phyloP scores from a whole-genome alignment of 2,329 filamentous ascomycete genomes.

The Dothistroma septosporum region DNA sequence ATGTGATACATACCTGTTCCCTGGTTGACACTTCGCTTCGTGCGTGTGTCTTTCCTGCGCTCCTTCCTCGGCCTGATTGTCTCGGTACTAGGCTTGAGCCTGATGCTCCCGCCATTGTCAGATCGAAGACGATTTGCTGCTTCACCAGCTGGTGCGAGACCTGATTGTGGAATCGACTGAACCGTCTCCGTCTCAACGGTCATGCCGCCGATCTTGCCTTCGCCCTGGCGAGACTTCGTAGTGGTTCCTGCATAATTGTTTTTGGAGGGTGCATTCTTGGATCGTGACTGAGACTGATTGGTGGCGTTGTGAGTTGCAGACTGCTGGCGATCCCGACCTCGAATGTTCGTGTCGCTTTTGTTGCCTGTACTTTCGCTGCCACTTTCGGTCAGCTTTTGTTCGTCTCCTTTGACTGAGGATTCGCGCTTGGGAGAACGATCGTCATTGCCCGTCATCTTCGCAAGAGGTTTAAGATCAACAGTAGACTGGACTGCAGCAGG shows the following conservation, averaged over 20 bases:
- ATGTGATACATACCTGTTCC: conserved; percentile 63
- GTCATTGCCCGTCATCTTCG: conserved; percentile 25
- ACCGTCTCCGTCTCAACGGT: conserved; percentile 97
- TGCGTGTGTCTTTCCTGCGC: conserved; percentile 73
- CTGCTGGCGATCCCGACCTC: conserved; percentile 23
- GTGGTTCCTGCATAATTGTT: conserved; percentile 62
- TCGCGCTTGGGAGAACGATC: conserved; percentile 43
- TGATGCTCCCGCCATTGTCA: conserved; percentile 67
- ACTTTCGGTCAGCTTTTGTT: conserved; percentile 46
- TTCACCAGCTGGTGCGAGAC: conserved; percentile 58
- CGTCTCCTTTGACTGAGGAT: conserved; percentile 17
- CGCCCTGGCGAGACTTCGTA: conserved; percentile 62
- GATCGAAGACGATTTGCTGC: conserved; percentile 56
- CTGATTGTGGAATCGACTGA: conserved; percentile 79
- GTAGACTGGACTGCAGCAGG: conserved; percentile 44
- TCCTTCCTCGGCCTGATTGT: conserved; percentile 94
- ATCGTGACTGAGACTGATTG: conserved; percentile 15
- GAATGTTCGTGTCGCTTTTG: conserved; percentile 45
- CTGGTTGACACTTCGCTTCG: conserved; percentile 66
- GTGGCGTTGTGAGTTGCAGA: conserved; percentile 30
- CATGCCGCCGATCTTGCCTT: conserved; percentile 78
- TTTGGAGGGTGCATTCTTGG: conserved; percentile 52
- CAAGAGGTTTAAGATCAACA: conserved; percentile 31
- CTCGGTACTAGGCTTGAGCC: conserved; percentile 86
- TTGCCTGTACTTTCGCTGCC: conserved; percentile 63